Percentiles rank a stretch among this genome's conserved stretches.
phyloP scores from a whole-genome alignment of 495 filamentous ascomycete species.

The Neurospora sp. region DNA sequence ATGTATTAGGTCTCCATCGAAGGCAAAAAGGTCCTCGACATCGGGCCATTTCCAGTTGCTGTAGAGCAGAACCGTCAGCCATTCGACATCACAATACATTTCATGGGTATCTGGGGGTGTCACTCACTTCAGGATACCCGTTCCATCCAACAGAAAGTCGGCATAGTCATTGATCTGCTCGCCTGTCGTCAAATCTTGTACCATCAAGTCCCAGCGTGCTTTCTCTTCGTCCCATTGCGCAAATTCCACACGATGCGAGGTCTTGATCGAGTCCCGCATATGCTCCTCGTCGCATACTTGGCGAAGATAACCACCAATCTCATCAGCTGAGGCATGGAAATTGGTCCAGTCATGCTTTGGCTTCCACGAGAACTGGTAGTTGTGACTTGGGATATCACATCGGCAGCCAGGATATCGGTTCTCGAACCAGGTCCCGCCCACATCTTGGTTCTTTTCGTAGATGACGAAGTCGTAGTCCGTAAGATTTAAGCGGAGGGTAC shows the following conservation, averaged over 20 bases:
- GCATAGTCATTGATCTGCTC: slow-evolving; percentile 36
- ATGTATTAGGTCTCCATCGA: slow-evolving; percentile 46
- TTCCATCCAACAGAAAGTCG: slow-evolving; percentile 48
- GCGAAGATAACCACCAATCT: slow-evolving; percentile 50
- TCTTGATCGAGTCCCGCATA: slow-evolving; percentile 41
- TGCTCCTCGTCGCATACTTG: slow-evolving; percentile 44
- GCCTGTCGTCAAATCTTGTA: slow-evolving; percentile 36
- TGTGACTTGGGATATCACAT: slow-evolving; percentile 46
- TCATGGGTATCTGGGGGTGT: background rate
- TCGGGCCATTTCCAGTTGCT: slow-evolving; percentile 56
- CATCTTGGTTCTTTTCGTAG: slow-evolving; percentile 70
- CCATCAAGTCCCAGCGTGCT: slow-evolving; percentile 39
- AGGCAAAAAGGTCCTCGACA: slow-evolving; percentile 35
- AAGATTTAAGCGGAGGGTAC: slow-evolving; percentile 31
- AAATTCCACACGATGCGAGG: slow-evolving; percentile 25
- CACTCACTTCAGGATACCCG: slow-evolving; percentile 48
- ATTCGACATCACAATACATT: background rate
- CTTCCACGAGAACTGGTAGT: slow-evolving; percentile 47
- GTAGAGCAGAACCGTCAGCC: slow-evolving; percentile 15
- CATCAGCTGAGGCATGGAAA: slow-evolving; percentile 45
- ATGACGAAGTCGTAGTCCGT: slow-evolving; percentile 46
- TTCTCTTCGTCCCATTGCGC: slow-evolving; percentile 33
- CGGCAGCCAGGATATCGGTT: slow-evolving; percentile 46
- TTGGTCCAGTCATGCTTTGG: slow-evolving; percentile 47
- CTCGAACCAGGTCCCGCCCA: slow-evolving; percentile 51